Evolutionary conservation across 2,329 filamentous ascomycete genomes (phyloP), one percentile per base, ranked within the genome.

Genomic region (Penicillium occitanis): DNA sequence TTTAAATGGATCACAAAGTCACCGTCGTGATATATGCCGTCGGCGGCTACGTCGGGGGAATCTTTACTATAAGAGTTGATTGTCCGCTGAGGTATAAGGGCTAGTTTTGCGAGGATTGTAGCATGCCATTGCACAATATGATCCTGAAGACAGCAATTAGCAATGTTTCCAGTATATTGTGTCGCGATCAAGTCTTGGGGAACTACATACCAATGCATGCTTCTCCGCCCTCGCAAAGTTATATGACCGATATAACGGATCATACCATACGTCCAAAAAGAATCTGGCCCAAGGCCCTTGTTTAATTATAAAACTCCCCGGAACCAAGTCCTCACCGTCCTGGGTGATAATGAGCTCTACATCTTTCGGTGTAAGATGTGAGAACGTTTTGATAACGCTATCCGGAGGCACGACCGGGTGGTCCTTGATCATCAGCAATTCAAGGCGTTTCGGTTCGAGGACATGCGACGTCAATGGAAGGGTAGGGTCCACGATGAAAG

Each of bases 101-200:
- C 93, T 68, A 98, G 82, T 75, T 93, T 95, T 44, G 94, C 92
- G 11, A 99, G 86, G 53, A 99, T 90, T 0, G 95, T 99, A 33
- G 94, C 93, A 76, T 99, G 95, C 96, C 95, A 99, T 83, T 97
- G 94, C 40, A 92, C 88, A 70, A 94, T 90, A 75, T 95, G 91
- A 79, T 94, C 91, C 91, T 93, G 68, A 13, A 35, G 17, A 28
- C n/a, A 19, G 33, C 30, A 5, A 19, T 19, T 19, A 19, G 19
- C 19, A 19, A 19, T 19, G 19, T 19, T 19, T 19, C 19, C 19
- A 19, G 19, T 19, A 19, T 19, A 19, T 19, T 19, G 19, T 19
- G 19, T 19, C 19, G 19, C 19, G 19, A 19, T 19, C 19, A 19
- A 19, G 19, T 19, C 19, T 19, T 19, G 19, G 30, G 51, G 51